Evolutionary conservation across 805 yeast genomes (phyloP).

Genomic region (Metschnikowia anglica): DNA sequence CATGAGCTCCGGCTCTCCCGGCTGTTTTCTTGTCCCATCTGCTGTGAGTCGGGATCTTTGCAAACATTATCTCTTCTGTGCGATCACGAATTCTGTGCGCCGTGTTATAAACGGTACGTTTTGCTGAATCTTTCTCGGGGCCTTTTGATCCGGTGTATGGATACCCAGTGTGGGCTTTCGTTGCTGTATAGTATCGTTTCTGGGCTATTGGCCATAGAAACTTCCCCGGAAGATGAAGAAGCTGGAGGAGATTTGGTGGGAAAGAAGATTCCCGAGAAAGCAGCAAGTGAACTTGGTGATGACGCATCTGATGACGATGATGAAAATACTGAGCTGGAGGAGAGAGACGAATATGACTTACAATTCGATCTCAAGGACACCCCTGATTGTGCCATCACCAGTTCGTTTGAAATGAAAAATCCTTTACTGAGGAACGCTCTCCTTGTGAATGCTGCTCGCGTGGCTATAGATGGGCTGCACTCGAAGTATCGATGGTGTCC

Average conservation of each 20-base stretch:
- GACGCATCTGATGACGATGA: too few species aligned
- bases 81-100: slow-evolving; percentile 65
- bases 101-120: slow-evolving; percentile 67
- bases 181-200: slow-evolving; percentile 45
- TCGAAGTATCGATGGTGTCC: slow-evolving; percentile 75
- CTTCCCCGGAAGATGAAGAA: background rate
- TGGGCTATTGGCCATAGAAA: slow-evolving; percentile 5
- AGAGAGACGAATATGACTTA: slow-evolving; percentile 10
- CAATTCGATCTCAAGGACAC: slow-evolving; percentile 10
- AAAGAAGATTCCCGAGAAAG: too few species aligned
- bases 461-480: slow-evolving; percentile 21
- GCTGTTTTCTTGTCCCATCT: slow-evolving; percentile 58
- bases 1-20: background rate
- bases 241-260: too few species aligned
- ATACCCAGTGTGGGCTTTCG: slow-evolving; percentile 48
- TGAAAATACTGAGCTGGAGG: background rate
- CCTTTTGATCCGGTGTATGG: slow-evolving; percentile 63
- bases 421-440: slow-evolving; percentile 14
- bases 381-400: background rate
- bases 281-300: too few species aligned
- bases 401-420: slow-evolving; percentile 3
- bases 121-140: slow-evolving; percentile 43
- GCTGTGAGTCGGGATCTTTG: slow-evolving; percentile 55
- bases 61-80: slow-evolving; percentile 57
- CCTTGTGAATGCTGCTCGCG: slow-evolving; percentile 16